Evolutionary conservation across 2,329 filamentous ascomycete genomes (phyloP), one percentile per base, ranked within the genome.

Genomic region (Trichophyton verrucosum): DNA sequence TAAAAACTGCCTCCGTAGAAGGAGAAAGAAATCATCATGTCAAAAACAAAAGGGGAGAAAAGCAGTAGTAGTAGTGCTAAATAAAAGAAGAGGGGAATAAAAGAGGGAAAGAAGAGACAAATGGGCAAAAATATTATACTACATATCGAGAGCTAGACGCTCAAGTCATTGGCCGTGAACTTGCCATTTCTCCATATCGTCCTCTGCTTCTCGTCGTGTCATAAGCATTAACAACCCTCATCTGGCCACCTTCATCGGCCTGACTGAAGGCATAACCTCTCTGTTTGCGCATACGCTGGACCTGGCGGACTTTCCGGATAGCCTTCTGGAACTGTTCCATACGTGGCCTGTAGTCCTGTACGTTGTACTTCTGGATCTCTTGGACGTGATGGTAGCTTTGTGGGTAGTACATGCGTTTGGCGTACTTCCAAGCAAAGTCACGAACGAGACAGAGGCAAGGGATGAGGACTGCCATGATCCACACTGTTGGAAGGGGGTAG

Each of bases 261-360:
- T 96, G 91, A 68, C 90, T 96, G 76, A 99, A 99, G 64, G 94
- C 94, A 72, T 99, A 99, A 38, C 94, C 94, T 70, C 94, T 88
- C 77, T 99, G 94, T 77, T 99, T 99, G 72, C 94, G 90, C 94
- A 97, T 99, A 65, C 94, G 88, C 77, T 97, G 94, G 46, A 97
- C 94, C 76, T 99, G 94, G 58, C 94, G 85, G 59, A 99, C 94
- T 77, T 99, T 99, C 69, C 94, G 88, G 71, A 99, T 97, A 22
- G 94, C 94, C 77, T 99, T 99, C 77, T 99, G 94, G 80, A 99
- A 99, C 76, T 99, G 94, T 71, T 99, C 94, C 94, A 99, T 99
- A 71, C 94, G 86, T 64, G 94, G 94, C 71, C 94, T 82, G 76
- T 99, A 99, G 77, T 99, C 94, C 77, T 99, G 94, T 63, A 99